Evolutionary conservation across 306 rosid species (phyloP).

Genomic region (Sesbania bispinosa): DNA sequence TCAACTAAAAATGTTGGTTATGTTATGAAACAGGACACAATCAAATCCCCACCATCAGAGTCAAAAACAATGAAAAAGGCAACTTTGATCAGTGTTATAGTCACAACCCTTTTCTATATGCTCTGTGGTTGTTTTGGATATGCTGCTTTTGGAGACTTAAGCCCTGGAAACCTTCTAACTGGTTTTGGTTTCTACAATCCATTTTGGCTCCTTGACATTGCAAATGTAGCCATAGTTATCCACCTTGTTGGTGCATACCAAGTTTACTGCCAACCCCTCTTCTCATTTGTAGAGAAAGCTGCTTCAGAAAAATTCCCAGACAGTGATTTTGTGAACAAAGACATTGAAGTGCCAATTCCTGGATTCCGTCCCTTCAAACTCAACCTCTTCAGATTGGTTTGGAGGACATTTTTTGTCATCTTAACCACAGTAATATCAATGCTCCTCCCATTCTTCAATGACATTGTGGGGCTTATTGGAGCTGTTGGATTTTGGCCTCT

Average conservation of each 20-base stretch:
- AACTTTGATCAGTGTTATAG: constrained; percentile 12
- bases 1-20: too few relatives aligned
- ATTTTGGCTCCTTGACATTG: constrained; percentile 43
- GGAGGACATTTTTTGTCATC: constrained; percentile 46
- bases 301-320: constrained; percentile 23
- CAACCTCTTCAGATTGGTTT: constrained; percentile 36
- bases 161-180: constrained; percentile 45
- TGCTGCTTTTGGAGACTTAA: constrained; percentile 40
- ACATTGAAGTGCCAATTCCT: constrained; percentile 1
- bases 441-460: constrained; percentile 47
- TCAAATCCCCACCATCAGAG: constrained; percentile 43
- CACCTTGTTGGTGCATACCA: constrained; percentile 51
- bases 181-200: constrained; percentile 45
- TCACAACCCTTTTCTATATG: constrained; percentile 40
- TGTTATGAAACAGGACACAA: constrained; percentile 36
- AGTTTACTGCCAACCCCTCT: constrained; percentile 43
- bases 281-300: constrained; percentile 17
- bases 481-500: constrained; percentile 50
- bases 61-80: constrained; percentile 38
- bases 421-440: constrained; percentile 24
- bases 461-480: constrained; percentile 40
- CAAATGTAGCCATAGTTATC: constrained; percentile 39
- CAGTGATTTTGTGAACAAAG: constrained; percentile 20
- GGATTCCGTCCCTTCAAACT: constrained; percentile 18
- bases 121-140: constrained; percentile 42